Evolutionary conservation across 1,139 yeast species (phyloP).

Genomic region (Candida sojae): DNA sequence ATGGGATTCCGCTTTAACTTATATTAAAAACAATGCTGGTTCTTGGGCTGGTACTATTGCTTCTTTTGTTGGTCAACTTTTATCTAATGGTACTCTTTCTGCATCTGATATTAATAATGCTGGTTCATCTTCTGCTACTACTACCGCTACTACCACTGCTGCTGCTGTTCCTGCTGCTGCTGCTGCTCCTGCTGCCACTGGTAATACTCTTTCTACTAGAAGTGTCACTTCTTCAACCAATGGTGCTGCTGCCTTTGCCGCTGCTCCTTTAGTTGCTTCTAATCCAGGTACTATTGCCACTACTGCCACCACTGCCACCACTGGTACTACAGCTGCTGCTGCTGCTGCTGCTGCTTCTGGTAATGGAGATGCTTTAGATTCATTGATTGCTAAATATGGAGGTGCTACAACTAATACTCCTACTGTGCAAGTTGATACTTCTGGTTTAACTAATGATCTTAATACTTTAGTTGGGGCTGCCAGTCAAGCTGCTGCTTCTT

Average conservation of each 20-base stretch:
- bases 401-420: constrained; percentile 8
- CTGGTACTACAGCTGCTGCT: neutral
- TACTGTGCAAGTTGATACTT: constrained; percentile 10
- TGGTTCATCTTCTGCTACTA: constrained; percentile 20
- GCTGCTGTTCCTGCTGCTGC: constrained; percentile 7
- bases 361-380: constrained; percentile 3
- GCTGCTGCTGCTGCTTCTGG: constrained; percentile 1
- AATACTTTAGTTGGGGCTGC: constrained; percentile 14
- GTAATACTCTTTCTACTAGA: neutral
- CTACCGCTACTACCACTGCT: constrained; percentile 16
- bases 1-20: constrained; percentile 31
- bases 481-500: constrained; percentile 13
- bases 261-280: neutral
- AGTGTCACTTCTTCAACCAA: constrained; percentile 7
- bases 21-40: constrained; percentile 34
- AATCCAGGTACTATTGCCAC: constrained; percentile 5
- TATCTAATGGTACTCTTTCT: constrained; percentile 24
- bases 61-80: constrained; percentile 24
- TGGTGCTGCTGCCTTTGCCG: neutral
- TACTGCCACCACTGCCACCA: constrained; percentile 4
- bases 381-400: constrained; percentile 9
- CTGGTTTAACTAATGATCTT: constrained; percentile 10
- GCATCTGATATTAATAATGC: constrained; percentile 30
- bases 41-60: constrained; percentile 31
- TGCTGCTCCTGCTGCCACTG: constrained; percentile 8